Conservation (phyloP, 2,329 filamentous ascomycete species). For the Fusarium sp. region DNA sequence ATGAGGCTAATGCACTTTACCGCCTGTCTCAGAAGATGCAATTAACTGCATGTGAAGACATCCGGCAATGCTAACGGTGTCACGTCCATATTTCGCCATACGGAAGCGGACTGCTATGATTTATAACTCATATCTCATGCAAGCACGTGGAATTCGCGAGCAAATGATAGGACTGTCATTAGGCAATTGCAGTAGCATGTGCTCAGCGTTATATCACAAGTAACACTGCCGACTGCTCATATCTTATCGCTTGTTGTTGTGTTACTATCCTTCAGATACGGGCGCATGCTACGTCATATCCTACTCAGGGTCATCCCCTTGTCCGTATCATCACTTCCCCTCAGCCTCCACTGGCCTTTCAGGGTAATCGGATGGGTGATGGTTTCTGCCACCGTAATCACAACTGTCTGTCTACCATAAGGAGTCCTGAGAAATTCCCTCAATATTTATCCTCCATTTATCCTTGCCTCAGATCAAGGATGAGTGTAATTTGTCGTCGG, state of each 20-base stretch:
- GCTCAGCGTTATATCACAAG: constrained; percentile 14
- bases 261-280: not conserved
- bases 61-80: constrained; percentile 8
- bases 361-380: constrained; percentile 29
- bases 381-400: constrained; percentile 31
- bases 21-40: not conserved
- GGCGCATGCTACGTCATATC: constrained; percentile 34
- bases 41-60: constrained; percentile 34
- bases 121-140: not conserved
- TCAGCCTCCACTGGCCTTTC: constrained; percentile 18
- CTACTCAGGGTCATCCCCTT: constrained; percentile 8
- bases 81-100: constrained; percentile 1
- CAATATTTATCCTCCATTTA: not conserved
- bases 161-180: constrained; percentile 7
- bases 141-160: constrained; percentile 28
- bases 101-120: not conserved
- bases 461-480: not conserved
- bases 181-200: constrained; percentile 17
- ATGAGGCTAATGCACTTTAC: not conserved
- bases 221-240: not conserved
- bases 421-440: constrained; percentile 18
- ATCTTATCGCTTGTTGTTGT: not conserved
- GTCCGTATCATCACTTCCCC: constrained; percentile 4
- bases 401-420: not conserved
- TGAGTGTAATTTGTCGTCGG: constrained; percentile 2